Evolutionary conservation across 2,329 filamentous ascomycete species (phyloP).

Genomic region (Phoma herbarum): DNA sequence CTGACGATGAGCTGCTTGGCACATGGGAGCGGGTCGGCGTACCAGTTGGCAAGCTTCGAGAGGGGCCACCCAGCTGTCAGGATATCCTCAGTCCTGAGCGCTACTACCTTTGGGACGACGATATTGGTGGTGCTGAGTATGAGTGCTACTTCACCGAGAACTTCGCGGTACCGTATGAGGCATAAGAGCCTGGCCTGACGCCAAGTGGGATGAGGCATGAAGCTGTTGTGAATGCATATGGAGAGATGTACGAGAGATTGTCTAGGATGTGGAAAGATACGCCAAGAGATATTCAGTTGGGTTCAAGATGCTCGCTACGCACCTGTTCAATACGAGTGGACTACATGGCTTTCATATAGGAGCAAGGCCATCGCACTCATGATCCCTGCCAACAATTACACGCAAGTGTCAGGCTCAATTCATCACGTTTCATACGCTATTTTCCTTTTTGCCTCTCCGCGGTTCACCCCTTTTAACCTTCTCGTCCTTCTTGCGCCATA

Average conservation of each 20-base stretch:
- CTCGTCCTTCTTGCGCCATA: not conserved
- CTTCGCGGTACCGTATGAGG: not conserved
- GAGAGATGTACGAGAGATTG: not conserved
- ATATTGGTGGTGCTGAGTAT: not conserved
- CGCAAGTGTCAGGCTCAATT: not conserved
- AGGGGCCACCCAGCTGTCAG: not conserved
- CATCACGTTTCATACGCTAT: no score
- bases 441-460: not conserved
- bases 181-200: not conserved
- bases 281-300: no score
- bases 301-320: no score
- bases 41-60: not conserved
- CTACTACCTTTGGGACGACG: not conserved
- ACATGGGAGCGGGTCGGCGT: constrained; percentile 52
- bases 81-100: not conserved
- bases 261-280: not conserved
- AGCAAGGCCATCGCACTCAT: no score
- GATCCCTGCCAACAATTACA: no score
- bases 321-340: not conserved
- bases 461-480: not conserved
- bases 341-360: not conserved
- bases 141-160: not conserved
- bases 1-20: constrained; percentile 60
- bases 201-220: not conserved
- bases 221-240: not conserved